These are phyloP conservation scores for Nemania sp. DNA, from an alignment of 2,329 filamentous ascomycete genomes.

Conservation along the genomic window DNA sequence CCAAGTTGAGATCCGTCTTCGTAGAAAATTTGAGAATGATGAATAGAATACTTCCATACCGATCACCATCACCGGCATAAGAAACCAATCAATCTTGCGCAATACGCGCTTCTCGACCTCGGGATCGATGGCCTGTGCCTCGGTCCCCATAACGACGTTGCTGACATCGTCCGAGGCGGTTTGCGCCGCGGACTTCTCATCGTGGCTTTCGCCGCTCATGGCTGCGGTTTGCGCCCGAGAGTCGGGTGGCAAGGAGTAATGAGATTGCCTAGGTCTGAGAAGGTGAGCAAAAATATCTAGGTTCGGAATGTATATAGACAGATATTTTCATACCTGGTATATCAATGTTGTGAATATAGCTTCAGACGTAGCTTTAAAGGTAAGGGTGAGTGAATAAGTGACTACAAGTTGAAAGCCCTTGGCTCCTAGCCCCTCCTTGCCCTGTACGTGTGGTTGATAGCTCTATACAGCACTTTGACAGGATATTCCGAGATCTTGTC, in stretches of 20 bases:
- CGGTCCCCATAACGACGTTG: background rate
- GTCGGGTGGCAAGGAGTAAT: background rate
- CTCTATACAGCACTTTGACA: no score
- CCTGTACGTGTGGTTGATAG: no score
- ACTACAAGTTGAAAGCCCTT: no score
- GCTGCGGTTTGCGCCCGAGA: background rate
- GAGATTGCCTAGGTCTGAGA: background rate
- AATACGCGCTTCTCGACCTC: constrained; percentile 58
- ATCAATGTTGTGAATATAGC: background rate
- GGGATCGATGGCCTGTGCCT: constrained; percentile 43
- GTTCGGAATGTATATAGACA: background rate
- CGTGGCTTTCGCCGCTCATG: background rate
- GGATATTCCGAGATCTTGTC: no score
- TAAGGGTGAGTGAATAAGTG: no score
- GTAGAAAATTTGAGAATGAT: background rate
- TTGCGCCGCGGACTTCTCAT: background rate
- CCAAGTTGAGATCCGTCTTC: no score
- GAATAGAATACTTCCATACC: no score
- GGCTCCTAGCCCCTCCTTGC: no score
- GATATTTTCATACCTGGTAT: background rate
- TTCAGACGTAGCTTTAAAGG: no score
- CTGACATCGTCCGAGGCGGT: background rate
- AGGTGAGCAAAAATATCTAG: background rate
- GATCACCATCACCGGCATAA: constrained; percentile 69
- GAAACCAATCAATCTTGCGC: constrained; percentile 67